Base-by-base conservation (phyloP, 2,329 filamentous ascomycete genomes). In the Arthrobotrys iridis region DNA sequence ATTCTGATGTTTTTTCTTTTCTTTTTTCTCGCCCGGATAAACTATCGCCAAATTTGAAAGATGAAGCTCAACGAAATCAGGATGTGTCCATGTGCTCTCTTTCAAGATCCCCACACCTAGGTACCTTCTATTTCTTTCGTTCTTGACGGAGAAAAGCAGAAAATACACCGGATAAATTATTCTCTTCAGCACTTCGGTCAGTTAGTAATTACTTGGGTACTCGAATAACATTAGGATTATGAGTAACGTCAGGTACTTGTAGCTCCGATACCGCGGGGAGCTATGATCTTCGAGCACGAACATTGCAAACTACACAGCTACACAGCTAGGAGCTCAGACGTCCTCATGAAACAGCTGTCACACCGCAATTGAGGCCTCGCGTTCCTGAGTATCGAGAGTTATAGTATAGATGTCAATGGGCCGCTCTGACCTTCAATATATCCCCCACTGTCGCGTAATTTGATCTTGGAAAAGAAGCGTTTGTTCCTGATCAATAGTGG, bases 51-150 rank as follows among this genome's bases (percentile, higher is more conserved):
- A 26, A 5, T 18, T 22, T 28, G 26, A 11, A 15, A 13, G 15
- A 30, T 6, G 10, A 7, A 1, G 30, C n/a, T n/a, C n/a, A n/a
- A n/a, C n/a, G 45, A 46, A 59, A 40, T 67, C 40, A 40, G 48
- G 63, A 59, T 48, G 30, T 46, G 48, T 4, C 18, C 63, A 58
- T 67, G 63, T 67, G 63, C 63, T 20, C 28, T 30, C 41, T 52
- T 30, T n/a, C 28, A 33, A 10, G 4, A 40, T 40, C 33, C 35
- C 55, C 33, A 28, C 37, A 40, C 8, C 41, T 28, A 6, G 30
- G 37, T 6, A 59, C n/a, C n/a, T n/a, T n/a, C n/a, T n/a, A n/a
- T n/a, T n/a, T n/a, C n/a, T n/a, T n/a, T n/a, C n/a, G n/a, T n/a
- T n/a, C n/a, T n/a, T n/a, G n/a, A n/a, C n/a, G n/a, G n/a, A n/a